Base-by-base conservation (phyloP, 768 basidiomycete species). In the Psilocybe tampanensis region DNA sequence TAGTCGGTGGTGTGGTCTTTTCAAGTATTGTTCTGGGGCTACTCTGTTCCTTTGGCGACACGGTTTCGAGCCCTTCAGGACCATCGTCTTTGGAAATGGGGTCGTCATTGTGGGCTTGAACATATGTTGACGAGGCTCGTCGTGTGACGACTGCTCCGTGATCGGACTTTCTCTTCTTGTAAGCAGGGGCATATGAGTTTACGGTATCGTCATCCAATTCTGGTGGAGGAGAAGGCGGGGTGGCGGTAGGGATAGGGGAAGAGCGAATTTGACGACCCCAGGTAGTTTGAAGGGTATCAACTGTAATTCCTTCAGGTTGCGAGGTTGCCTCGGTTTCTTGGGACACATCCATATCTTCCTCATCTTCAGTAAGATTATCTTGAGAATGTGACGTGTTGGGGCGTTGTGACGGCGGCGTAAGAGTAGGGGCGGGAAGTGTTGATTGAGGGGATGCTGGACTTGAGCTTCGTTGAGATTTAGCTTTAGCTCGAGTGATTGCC, bases 111-210 rank as follows among this genome's bases (percentile, higher is more conserved):
- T 47, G 23, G 18, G 13, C 2, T 9, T 44, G 41, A n/a, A 17
- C 3, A 17, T 23, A 21, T 26, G 23, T 6, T 33, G 43, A n/a
- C 19, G 29, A 26, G n/a, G 22, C 26, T 24, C 41, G 45, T 12
- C 22, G 15, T 11, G 36, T 41, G 15, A 48, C 13, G 18, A 48
- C 29, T 8, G 44, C 24, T 18, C 55, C 61, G 7, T 44, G 8
- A 32, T 63, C 61, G 9, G 62, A 52, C 52, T 67, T 69, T 2
- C 59, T 63, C 34, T 76, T 80, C 71, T 82, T 86, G 58, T 64
- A 64, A 19, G 70, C 70, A 22, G 50, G 55, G 26, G 19, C n/a
- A 8, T 42, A n/a, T 26, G n/a, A 54, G n/a, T 55, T 48, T 32
- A 55, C 54, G 11, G 24, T 21, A 1, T 55, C 29, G 8, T 49